Evolutionary conservation across 306 rosid genomes (phyloP), one percentile per base, ranked within the genome.

Genomic region (Trifolium fragiferum): DNA sequence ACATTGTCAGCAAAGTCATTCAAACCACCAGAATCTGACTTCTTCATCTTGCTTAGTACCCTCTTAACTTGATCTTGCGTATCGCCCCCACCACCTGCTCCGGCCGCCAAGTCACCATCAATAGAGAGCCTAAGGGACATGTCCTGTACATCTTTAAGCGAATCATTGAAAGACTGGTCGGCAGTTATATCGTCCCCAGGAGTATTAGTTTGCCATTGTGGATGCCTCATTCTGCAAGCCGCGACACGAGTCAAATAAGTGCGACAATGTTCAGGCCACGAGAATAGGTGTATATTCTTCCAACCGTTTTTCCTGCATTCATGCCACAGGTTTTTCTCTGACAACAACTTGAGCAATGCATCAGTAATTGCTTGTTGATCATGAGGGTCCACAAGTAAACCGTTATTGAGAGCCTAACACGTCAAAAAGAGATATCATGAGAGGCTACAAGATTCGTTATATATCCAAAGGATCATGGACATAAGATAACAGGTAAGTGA

Each of bases 231-330:
- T 41, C 83, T 65, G 66, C 83, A 80, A 19, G 83, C 76, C 2
- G 83, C 83, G 6, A 80, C 79, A 10, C 83, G 41, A 9, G 83
- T 80, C 76, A 80, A 68, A 59, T 80, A 80, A 37, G 79, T 80
- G 10, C 79, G 66, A 41, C 83, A 80, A 50, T 80, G 83, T 59
- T 80, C 83, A 0, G 79, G 79, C 83, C 83, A 80, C 3, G 83
- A 80, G 79, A 80, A 80, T 37, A 80, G 76, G 76, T 80, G 83
- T 66, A 80, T 80, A 37, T 80, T 80, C 75, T 80, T 80, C 83
- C 75, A 74, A 18, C 83, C 83, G 18, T 80, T 80, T 67, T 74
- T 80, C 38, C 76, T 80, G 60, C 83, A 80, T 0, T 80, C 79
- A 55, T 67, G 79, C 83, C 83, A 80, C 57, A 80, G 25, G 79